Percentiles rank a stretch among this genome's conserved stretches.
Evolutionary conservation across 345 rosid species (phyloP).

Genomic region (Dimocarpus longan): DNA sequence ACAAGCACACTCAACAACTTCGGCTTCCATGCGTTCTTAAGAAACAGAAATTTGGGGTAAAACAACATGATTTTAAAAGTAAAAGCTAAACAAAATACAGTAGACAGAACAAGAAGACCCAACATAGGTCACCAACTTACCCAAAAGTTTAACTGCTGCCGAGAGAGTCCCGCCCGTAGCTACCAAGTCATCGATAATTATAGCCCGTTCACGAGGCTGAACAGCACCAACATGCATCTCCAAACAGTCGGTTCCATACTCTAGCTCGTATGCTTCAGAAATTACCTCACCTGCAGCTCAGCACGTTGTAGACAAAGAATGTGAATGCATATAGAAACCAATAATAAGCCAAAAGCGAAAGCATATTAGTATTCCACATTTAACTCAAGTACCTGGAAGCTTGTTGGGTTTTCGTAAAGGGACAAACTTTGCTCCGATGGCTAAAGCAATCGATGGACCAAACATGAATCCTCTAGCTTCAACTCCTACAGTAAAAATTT

Average conservation of each 20-base stretch:
- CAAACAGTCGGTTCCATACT: constrained; percentile 85
- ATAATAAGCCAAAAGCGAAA: too few species aligned
- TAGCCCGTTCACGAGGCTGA: constrained; percentile 60
- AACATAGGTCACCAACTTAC: constrained; percentile 32
- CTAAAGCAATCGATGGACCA: constrained; percentile 87
- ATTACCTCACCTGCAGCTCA: constrained; percentile 62
- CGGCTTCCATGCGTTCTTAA: constrained; percentile 78
- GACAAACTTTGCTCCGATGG: constrained; percentile 91
- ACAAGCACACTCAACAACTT: constrained; percentile 87
- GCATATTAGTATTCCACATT: background rate
- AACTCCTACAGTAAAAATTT: constrained; percentile 46
- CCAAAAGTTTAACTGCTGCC: constrained; percentile 83
- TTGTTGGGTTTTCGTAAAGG: constrained; percentile 85
- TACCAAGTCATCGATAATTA: constrained; percentile 83
- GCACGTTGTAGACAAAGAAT: background rate
- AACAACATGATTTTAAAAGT: background rate
- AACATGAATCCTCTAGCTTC: constrained; percentile 97
- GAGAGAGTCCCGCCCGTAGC: constrained; percentile 95
- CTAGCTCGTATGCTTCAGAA: constrained; percentile 73
- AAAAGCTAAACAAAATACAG: background rate
- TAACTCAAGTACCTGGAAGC: constrained; percentile 58
- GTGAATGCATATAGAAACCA: background rate
- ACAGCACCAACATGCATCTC: constrained; percentile 90
- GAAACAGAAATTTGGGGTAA: background rate
- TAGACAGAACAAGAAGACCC: background rate